These are phyloP conservation scores for Saccharomycopsis malanga DNA, from an alignment of 805 yeast genomes.

Conservation along the genomic window DNA sequence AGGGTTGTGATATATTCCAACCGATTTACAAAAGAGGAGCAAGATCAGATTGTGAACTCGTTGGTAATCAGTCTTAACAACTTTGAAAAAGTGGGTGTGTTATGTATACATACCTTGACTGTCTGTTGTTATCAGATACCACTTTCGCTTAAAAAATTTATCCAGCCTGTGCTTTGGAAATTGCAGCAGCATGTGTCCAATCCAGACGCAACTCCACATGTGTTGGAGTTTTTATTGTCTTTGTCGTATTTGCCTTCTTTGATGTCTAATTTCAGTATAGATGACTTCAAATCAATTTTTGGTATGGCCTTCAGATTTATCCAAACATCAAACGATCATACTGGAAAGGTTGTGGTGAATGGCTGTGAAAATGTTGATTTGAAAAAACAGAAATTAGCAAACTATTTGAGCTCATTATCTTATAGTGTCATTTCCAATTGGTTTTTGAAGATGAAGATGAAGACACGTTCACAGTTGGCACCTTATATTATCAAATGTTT, in stretches of 20 bases:
- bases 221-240: slow-evolving; percentile 65
- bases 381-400: slow-evolving; percentile 38
- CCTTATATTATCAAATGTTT: slow-evolving; percentile 53
- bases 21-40: slow-evolving; percentile 10
- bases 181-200: slow-evolving; percentile 70
- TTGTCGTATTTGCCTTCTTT: slow-evolving; percentile 59
- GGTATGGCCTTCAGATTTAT: slow-evolving; percentile 78
- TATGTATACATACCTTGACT: slow-evolving; percentile 68
- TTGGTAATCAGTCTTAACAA: slow-evolving; percentile 11
- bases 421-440: slow-evolving; percentile 63
- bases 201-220: slow-evolving; percentile 61
- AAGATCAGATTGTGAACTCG: slow-evolving; percentile 9
- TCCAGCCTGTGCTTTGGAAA: slow-evolving; percentile 62
- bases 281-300: slow-evolving; percentile 72
- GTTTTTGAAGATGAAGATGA: slow-evolving; percentile 57
- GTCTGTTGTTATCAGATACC: slow-evolving; percentile 81
- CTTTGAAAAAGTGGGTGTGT: slow-evolving; percentile 61
- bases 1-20: slow-evolving; percentile 16
- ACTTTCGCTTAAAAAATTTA: slow-evolving; percentile 56
- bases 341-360: slow-evolving; percentile 3
- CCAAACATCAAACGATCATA: slow-evolving; percentile 43
- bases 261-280: slow-evolving; percentile 64
- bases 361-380: too few species aligned
- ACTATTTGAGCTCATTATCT: slow-evolving; percentile 56
- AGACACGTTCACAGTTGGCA: slow-evolving; percentile 52